Evolutionary conservation across 164 flowering plant species (phyloP).

Genomic region (Vitis riparia): DNA sequence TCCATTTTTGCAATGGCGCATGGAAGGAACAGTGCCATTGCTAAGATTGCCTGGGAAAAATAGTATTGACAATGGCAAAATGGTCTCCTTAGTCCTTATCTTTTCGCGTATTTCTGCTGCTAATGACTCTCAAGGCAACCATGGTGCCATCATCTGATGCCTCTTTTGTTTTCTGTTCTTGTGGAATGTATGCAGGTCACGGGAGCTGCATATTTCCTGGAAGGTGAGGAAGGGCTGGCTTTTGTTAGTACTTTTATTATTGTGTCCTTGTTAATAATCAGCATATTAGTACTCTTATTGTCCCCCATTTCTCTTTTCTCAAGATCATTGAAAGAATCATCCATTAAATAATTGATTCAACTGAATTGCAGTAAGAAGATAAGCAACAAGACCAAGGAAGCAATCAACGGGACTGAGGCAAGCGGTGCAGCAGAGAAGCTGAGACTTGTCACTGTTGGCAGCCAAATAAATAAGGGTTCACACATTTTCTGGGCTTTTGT

Average conservation of each 20-base stretch:
- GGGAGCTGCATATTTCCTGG: slow-evolving; percentile 92
- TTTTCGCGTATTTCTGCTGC: not conserved
- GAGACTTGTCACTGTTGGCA: slow-evolving; percentile 17
- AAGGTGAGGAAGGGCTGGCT: slow-evolving; percentile 51
- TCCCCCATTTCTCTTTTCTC: not conserved
- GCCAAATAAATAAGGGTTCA: slow-evolving; percentile 4
- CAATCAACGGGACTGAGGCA: slow-evolving; percentile 35
- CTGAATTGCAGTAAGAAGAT: slow-evolving; percentile 45
- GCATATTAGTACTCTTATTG: too few species aligned
- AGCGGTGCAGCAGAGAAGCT: slow-evolving; percentile 27
- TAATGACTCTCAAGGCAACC: not conserved
- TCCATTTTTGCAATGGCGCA: not conserved
- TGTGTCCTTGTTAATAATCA: too few species aligned
- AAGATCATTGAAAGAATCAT: not conserved
- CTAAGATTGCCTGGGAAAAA: too few species aligned
- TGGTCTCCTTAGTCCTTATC: too few species aligned
- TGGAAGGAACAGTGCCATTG: too few species aligned
- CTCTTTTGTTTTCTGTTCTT: slow-evolving; percentile 14
- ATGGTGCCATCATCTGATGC: not conserved
- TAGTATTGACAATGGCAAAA: too few species aligned
- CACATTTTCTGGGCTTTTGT: slow-evolving; percentile 6
- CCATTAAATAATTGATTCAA: too few species aligned
- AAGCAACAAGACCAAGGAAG: slow-evolving; percentile 41
- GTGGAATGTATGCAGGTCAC: slow-evolving; percentile 63
- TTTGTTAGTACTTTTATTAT: not conserved